Evolutionary conservation across 176 grass and related monocot genomes (phyloP), one percentile per base, ranked within the genome.

Genomic region (Areca catechu): DNA sequence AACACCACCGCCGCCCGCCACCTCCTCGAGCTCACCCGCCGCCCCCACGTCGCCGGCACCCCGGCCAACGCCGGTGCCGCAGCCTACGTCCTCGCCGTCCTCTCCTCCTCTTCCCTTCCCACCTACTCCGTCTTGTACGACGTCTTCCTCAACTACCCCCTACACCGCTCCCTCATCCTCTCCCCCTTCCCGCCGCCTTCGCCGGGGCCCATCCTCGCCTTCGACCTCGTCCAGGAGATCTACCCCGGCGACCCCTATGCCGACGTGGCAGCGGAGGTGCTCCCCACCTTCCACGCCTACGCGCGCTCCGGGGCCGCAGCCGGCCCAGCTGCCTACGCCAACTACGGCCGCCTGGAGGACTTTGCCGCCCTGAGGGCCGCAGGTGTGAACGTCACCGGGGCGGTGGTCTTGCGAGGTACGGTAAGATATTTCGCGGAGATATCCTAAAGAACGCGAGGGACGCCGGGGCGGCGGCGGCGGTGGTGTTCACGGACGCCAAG

Each of bases 231-330:
- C 21, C 92, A 97, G 61, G 78, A 84, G 5, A 76, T 80, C 37
- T 84, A 70, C 56, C 67, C 86, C 20, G 86, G 69, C 22, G 71
- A 85, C 18, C 86, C 86, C 16, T 80, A 78, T 37, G 74, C 75
- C 4, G 53, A 58, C 17, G 70, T 15, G 24, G 49, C 77, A 4
- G 66, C 60, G 27, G 86, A 90, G 28, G 73, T 54, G 7, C 54
- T 87, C 21, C 86, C 92, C 56, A 88, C 92, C 48, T 97, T 91
- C 83, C 83, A 82, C 34, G 92, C 92, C 57, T 97, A 88, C 65
- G 20, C 86, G 0, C 62, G 63, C n/a, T 79, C 92, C n/a, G 92
- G 83, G 62, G 75, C 92, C 1, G 83, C 81, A 62, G 4, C 65
- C 7, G 86, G 80, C 21, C 80, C 85, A 49, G 82, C 56, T 22